phyloP scores from a whole-genome alignment of 2,329 filamentous ascomycete genomes.

The Epichloe baconii region DNA sequence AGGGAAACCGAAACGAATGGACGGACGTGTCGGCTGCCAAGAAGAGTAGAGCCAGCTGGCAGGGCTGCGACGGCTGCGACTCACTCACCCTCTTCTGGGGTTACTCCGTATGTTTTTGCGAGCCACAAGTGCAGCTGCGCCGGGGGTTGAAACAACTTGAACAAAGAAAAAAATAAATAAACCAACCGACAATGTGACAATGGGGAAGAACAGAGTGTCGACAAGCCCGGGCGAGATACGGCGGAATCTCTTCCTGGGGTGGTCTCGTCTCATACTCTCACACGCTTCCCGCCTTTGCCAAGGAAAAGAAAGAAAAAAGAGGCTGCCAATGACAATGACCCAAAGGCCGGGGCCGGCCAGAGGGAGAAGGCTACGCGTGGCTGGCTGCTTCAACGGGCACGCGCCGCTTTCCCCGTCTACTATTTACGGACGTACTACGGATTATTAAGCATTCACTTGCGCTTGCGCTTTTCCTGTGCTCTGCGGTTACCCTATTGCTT shows the following conservation, averaged over 20 bases:
- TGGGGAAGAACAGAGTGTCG: neutral
- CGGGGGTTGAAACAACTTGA: neutral
- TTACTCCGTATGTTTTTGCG: neutral
- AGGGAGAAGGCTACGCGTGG: neutral
- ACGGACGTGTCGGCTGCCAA: neutral
- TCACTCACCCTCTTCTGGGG: neutral
- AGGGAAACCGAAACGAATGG: neutral
- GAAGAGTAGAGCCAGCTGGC: neutral
- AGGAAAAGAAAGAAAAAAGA: neutral
- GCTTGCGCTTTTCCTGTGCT: too few species aligned
- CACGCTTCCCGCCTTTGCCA: neutral
- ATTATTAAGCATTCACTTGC: neutral
- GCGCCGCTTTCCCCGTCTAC: too few species aligned
- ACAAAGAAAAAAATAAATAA: neutral
- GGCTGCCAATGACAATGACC: neutral
- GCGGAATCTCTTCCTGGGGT: neutral
- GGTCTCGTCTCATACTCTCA: neutral
- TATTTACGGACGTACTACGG: too few species aligned
- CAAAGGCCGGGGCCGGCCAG: too few species aligned
- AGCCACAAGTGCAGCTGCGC: neutral
- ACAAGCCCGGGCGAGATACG: neutral
- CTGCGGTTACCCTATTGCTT: too few species aligned
- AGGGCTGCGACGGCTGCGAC: neutral
- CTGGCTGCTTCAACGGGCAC: neutral
- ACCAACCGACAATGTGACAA: neutral